Percentiles rank a stretch among this genome's conserved stretches.
Conservation (phyloP, 164 flowering plant species). For the Annona squamosa region DNA sequence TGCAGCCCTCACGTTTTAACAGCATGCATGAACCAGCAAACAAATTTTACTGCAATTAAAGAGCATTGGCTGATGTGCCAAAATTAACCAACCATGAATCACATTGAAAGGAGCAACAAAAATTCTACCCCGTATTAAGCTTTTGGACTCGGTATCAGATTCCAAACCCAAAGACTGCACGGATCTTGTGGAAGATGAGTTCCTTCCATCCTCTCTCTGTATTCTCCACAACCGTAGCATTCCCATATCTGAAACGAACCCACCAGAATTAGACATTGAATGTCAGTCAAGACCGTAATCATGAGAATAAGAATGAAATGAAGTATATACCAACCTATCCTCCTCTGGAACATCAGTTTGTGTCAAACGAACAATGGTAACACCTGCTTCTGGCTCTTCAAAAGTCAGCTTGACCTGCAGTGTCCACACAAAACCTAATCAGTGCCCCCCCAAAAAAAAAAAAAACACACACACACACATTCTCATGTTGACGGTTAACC, state of each 20-base stretch:
- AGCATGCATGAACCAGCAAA: slow-evolving; percentile 2
- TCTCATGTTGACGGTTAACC: too few relatives aligned
- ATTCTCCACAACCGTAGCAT: slow-evolving; percentile 84
- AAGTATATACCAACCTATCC: slow-evolving; percentile 53
- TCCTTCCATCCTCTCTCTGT: slow-evolving; percentile 94
- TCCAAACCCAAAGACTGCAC: slow-evolving; percentile 87
- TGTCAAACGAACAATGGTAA: slow-evolving; percentile 47
- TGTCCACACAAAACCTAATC: background rate
- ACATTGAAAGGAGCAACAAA: background rate
- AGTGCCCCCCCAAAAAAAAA: background rate
- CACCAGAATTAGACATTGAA: background rate
- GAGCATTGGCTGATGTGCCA: background rate
- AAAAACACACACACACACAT: too few relatives aligned
- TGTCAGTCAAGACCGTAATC: background rate
- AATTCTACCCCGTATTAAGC: background rate
- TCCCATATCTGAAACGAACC: slow-evolving; percentile 61
- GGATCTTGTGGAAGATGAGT: slow-evolving; percentile 72
- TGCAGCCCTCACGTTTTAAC: background rate
- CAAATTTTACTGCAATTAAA: background rate
- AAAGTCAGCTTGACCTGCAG: slow-evolving; percentile 61
- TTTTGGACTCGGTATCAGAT: slow-evolving; percentile 13
- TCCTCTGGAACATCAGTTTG: slow-evolving; percentile 86
- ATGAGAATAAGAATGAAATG: background rate
- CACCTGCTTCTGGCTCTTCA: slow-evolving; percentile 77
- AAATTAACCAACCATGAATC: background rate